A percentile compares a stretch with the other conserved stretches of the same genome.
Conservation (phyloP, 116 monocot genomes). For the Cymodocea nodosa region DNA sequence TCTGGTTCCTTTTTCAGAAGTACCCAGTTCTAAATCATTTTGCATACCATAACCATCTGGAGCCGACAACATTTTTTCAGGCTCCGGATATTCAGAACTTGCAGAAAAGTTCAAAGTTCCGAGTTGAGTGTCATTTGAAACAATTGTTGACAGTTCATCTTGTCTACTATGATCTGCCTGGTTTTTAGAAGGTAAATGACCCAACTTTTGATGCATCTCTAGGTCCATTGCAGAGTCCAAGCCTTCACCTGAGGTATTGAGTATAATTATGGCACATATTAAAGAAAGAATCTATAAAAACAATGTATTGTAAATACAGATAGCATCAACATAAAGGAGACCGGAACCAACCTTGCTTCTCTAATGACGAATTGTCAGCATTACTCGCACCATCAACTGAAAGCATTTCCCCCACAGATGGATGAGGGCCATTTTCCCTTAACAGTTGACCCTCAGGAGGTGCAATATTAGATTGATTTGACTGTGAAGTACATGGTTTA, state of each 20-base stretch:
- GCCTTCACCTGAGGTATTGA: slow-evolving; percentile 3
- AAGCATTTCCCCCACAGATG: slow-evolving; percentile 11
- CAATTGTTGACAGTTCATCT: slow-evolving; percentile 11
- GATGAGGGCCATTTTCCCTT: slow-evolving; percentile 15
- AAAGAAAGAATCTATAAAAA: background rate
- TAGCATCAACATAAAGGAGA: background rate
- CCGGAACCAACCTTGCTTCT: slow-evolving; percentile 33
- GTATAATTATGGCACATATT: background rate
- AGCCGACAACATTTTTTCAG: slow-evolving; percentile 72
- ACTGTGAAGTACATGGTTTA: slow-evolving; percentile 19
- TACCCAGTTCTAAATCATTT: slow-evolving; percentile 44
- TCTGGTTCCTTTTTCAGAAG: slow-evolving; percentile 42
- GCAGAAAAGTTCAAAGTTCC: slow-evolving; percentile 22
- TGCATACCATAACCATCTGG: slow-evolving; percentile 14
- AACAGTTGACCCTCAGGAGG: slow-evolving; percentile 5
- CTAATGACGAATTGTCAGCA: slow-evolving; percentile 16
- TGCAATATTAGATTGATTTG: slow-evolving; percentile 8
- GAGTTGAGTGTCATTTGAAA: slow-evolving; percentile 19
- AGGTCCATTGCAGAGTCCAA: background rate
- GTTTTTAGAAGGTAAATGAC: slow-evolving; percentile 1
- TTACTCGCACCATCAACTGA: slow-evolving; percentile 8
- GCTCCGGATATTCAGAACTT: slow-evolving; percentile 65
- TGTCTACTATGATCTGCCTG: slow-evolving; percentile 4
- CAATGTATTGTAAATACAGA: background rate
- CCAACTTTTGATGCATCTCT: slow-evolving; percentile 12